These are phyloP conservation scores for Rhodomyrtus tomentosa DNA, from an alignment of 345 rosid species.

Conservation along the genomic window DNA sequence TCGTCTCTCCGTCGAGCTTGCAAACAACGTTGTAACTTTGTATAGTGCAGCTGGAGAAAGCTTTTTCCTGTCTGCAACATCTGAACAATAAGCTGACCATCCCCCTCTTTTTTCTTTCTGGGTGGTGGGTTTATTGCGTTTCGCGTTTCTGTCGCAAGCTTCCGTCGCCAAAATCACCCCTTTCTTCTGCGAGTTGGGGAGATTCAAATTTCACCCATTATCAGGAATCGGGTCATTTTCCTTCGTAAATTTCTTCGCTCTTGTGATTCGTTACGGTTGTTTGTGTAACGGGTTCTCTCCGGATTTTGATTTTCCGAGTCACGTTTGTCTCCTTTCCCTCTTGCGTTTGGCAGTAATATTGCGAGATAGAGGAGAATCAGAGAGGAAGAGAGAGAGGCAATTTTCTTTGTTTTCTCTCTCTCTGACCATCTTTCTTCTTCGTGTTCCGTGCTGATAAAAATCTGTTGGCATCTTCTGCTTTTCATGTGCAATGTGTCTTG, in stretches of 20 bases:
- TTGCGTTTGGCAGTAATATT: background rate
- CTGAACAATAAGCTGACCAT: background rate
- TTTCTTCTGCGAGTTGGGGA: background rate
- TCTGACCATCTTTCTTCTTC: background rate
- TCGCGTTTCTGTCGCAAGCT: background rate
- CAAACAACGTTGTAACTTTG: background rate
- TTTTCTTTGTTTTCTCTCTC: background rate
- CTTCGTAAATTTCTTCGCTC: background rate
- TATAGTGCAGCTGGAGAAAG: background rate
- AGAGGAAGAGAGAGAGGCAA: background rate
- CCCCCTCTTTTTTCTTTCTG: background rate
- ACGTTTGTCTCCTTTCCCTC: background rate
- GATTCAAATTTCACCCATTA: background rate
- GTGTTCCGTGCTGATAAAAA: background rate
- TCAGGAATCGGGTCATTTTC: background rate
- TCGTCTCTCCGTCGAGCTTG: background rate
- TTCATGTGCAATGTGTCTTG: slow-evolving; percentile 8
- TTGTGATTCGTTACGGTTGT: background rate
- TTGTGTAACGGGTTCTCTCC: background rate
- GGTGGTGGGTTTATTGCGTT: background rate
- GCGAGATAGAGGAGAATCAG: background rate
- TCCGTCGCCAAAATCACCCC: background rate
- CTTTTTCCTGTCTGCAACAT: background rate
- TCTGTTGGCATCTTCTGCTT: background rate
- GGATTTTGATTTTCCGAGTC: background rate